Base-by-base conservation (phyloP, 2,329 filamentous ascomycete species). In the Orbilia brochopaga region DNA sequence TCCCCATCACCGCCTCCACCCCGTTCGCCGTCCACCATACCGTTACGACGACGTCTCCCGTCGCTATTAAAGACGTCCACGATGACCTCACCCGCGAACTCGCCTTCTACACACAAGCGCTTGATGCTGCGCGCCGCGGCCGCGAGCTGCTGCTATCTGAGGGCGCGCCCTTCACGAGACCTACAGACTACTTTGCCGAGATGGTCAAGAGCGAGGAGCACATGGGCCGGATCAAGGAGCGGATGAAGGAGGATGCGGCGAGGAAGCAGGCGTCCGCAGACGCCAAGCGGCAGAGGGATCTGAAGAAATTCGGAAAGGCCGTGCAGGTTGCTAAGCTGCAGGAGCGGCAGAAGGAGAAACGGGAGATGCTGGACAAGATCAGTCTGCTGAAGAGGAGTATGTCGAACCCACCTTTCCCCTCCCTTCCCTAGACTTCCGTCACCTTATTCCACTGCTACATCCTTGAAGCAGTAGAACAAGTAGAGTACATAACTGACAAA, bases 281-380 rank as follows among this genome's bases (percentile, higher is more conserved):
- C 80, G 94, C 94, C 5, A 87, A 92, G 79, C 92, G 92, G 82
- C 88, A 93, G 82, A 85, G 94, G 74, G 94, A 99, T 80, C 84
- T 97, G 77, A 97, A 97, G 87, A 99, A 97, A 83, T 99, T 97
- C 79, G 94, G 94, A 79, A 99, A 99, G 83, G 91, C 96, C 80
- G 94, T 97, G 59, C 94, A 99, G 83, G 87, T 96, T 70, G 92
- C 92, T 69, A 97, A 96, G 83, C 82, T 96, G 80, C 93, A 97
- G 82, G 93, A 99, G 85, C 85, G 94, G 54, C 87, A 90, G 56
- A 96, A 95, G 85, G 88, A 88, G 78, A 97, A 97, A 88, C 88
- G 87, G 77, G 90, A 95, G 74, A 96, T 92, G 2, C 83, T 99
- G 74, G 94, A 97, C 76, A 97, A 97, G 85, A 97, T 99, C 78